These are phyloP conservation scores for Aquanectria penicillioides DNA, from an alignment of 2,329 filamentous ascomycete genomes.

Conservation along the genomic window DNA sequence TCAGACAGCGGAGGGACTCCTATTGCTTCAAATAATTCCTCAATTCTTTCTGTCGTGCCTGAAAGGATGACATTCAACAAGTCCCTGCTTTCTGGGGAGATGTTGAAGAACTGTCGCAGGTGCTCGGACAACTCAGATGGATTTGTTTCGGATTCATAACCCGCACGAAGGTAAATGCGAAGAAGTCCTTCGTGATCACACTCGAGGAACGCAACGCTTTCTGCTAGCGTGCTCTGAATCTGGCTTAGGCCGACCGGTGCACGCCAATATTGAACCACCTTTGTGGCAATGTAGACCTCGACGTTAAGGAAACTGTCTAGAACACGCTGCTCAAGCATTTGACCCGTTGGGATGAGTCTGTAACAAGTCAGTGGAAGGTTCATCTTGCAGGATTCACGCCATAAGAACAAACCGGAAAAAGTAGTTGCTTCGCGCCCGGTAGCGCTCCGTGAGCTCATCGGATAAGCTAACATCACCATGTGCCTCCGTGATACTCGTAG, in stretches of 20 bases:
- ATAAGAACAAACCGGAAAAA: neutral
- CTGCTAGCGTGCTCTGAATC: constrained; percentile 6
- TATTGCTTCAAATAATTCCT: constrained; percentile 7
- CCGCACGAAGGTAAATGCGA: constrained; percentile 3
- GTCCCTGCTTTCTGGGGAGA: constrained; percentile 1
- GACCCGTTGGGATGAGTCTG: constrained; percentile 5
- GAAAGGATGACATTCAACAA: neutral
- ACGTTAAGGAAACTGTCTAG: neutral
- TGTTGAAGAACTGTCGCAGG: constrained; percentile 8
- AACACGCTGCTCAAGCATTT: neutral
- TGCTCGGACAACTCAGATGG: constrained; percentile 11
- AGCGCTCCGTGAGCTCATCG: constrained; percentile 4
- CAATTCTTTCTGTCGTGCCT: neutral
- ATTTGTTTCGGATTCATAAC: constrained; percentile 8
- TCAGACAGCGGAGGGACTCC: constrained; percentile 6
- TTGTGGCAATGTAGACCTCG: neutral
- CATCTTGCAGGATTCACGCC: no score
- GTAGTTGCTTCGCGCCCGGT: constrained; percentile 2
- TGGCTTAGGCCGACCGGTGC: neutral
- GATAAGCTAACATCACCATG: neutral
- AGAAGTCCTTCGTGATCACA: constrained; percentile 3
- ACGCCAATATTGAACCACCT: constrained; percentile 10
- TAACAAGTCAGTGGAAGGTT: neutral
- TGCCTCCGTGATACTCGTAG: neutral
- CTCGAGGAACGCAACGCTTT: constrained; percentile 9